Evolutionary conservation across 2,329 filamentous ascomycete genomes (phyloP).

Genomic region (Cytospora piceicola): DNA sequence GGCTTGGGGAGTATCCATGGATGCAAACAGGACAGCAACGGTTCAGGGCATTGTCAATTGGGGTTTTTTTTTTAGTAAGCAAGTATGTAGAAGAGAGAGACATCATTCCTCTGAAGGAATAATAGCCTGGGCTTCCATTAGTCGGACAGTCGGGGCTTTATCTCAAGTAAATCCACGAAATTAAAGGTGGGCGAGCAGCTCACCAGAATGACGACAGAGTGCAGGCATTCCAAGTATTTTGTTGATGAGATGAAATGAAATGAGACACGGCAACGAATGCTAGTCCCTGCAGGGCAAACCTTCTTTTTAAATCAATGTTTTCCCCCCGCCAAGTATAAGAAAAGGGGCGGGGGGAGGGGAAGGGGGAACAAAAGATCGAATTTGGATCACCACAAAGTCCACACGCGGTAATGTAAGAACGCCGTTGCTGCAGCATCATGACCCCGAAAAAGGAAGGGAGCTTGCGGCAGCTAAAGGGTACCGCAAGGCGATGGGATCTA

Average conservation of each 20-base stretch:
- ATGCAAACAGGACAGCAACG: background rate
- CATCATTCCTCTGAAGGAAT: background rate
- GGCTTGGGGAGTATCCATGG: too few relatives aligned
- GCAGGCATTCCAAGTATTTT: background rate
- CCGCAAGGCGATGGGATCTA: slow-evolving; percentile 16
- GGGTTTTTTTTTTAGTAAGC: too few relatives aligned
- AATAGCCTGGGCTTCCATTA: too few relatives aligned
- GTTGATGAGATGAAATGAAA: background rate
- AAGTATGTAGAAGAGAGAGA: background rate
- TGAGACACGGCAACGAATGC: background rate
- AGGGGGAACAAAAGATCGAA: too few relatives aligned
- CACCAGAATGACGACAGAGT: background rate
- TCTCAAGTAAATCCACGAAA: background rate
- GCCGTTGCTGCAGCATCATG: background rate
- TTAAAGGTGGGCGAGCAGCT: background rate
- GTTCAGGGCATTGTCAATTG: background rate
- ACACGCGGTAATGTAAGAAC: background rate
- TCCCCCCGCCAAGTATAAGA: too few relatives aligned
- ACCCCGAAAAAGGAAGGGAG: slow-evolving; percentile 1
- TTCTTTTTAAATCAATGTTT: background rate
- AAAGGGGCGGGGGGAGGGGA: too few relatives aligned
- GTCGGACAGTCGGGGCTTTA: too few relatives aligned
- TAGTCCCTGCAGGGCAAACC: background rate
- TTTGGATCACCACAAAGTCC: too few relatives aligned
- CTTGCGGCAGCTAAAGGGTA: background rate